Evolutionary conservation across 73 alveolate genomes (phyloP).

Genomic region (Uronychia setigera): DNA sequence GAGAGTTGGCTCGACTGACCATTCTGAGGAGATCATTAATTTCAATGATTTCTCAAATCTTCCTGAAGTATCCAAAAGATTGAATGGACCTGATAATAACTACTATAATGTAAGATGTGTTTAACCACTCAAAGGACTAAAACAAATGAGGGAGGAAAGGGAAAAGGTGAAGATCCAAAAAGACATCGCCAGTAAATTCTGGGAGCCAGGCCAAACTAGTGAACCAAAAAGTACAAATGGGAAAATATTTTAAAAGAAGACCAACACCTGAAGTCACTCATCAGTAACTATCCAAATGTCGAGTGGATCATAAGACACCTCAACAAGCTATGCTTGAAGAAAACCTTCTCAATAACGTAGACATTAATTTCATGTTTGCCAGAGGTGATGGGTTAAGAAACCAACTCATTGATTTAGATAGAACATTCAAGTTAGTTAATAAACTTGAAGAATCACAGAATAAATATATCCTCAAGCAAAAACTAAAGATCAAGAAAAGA

Average conservation of each 20-base stretch:
- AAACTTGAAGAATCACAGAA: background rate
- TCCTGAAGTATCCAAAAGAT: background rate
- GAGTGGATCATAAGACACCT: too few species aligned
- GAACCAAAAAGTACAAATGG: background rate
- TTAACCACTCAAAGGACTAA: background rate
- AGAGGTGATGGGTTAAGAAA: conserved; percentile 18
- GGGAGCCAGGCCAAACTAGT: too few species aligned
- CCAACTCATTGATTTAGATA: conserved; percentile 16
- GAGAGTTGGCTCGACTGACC: too few species aligned
- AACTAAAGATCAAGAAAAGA: background rate
- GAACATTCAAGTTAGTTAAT: conserved; percentile 8
- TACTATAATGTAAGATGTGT: background rate
- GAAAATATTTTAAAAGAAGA: background rate
- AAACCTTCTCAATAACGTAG: conserved; percentile 8
- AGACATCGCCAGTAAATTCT: background rate
- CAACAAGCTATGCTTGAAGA: conserved; percentile 6
- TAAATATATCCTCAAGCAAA: conserved; percentile 6
- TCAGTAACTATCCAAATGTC: background rate
- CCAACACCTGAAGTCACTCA: background rate
- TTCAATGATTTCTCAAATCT: background rate
- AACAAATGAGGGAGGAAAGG: too few species aligned
- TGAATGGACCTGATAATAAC: background rate
- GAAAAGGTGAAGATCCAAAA: background rate
- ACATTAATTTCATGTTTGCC: conserved; percentile 11
- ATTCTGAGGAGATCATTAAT: background rate